phyloP scores from a whole-genome alignment of 495 filamentous ascomycete species.

The Cryomyces antarcticus region DNA sequence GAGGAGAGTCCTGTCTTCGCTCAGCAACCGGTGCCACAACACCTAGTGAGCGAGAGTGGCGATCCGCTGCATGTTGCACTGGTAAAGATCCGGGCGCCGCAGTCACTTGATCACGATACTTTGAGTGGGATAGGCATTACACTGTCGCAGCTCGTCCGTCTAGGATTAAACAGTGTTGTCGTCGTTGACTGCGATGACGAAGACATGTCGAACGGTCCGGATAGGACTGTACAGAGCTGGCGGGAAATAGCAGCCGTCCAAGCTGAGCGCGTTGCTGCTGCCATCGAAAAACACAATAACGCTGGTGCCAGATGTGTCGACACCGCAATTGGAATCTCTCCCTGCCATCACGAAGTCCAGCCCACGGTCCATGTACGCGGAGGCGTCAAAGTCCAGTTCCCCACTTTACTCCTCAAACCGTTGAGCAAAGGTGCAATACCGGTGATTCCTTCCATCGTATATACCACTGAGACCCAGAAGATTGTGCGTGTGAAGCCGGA shows the following conservation, averaged over 20 bases:
- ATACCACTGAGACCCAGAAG: conserved; percentile 35
- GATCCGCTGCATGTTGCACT: conserved; percentile 60
- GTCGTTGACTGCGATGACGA: conserved; percentile 47
- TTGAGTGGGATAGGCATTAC: conserved; percentile 65
- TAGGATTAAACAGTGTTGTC: conserved; percentile 65
- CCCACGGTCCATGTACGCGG: conserved; percentile 11
- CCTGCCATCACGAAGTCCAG: conserved; percentile 8
- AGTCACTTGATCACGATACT: conserved; percentile 42
- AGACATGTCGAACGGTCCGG: conserved; percentile 4
- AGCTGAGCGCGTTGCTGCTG: conserved; percentile 49
- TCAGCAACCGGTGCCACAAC: conserved; percentile 23
- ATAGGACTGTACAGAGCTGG: conserved; percentile 12
- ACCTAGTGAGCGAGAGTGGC: conserved; percentile 13
- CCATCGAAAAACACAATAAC: conserved; percentile 45
- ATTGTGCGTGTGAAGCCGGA: conserved; percentile 36
- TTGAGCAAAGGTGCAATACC: conserved; percentile 61
- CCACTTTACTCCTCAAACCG: conserved; percentile 42
- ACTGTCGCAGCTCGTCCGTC: conserved; percentile 53
- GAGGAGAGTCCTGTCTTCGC: conserved; percentile 42
- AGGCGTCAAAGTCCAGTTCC: conserved; percentile 28
- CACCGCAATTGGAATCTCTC: conserved; percentile 32
- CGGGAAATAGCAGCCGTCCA: conserved; percentile 34
- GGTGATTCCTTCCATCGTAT: conserved; percentile 51
- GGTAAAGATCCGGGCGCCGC: conserved; percentile 61
- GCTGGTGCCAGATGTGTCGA: conserved; percentile 49